Conservation (phyloP, 805 yeast species). For the Torulaspora franciscae region DNA sequence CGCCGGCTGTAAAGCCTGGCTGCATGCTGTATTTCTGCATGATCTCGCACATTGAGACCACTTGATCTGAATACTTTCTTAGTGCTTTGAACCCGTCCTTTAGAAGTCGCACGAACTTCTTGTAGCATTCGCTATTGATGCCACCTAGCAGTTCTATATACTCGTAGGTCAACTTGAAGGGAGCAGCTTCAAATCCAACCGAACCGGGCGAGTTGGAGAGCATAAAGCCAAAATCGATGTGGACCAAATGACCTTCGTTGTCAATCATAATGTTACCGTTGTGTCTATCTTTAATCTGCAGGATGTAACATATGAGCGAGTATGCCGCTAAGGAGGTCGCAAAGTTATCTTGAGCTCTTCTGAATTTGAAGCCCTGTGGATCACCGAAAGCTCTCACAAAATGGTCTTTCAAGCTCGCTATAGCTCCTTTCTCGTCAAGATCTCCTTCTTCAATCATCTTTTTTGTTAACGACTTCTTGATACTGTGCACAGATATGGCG, state of each 20-base stretch:
- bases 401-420: constrained; percentile 74
- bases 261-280: constrained; percentile 97
- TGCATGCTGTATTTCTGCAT: constrained; percentile 88
- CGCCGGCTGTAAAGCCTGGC: constrained; percentile 90
- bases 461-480: constrained; percentile 85
- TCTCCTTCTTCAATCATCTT: constrained; percentile 61
- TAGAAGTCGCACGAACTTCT: constrained; percentile 55
- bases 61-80: constrained; percentile 65
- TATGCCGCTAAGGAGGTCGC: constrained; percentile 86
- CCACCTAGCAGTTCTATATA: constrained; percentile 90
- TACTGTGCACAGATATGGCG: constrained; percentile 89
- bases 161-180: constrained; percentile 87
- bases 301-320: constrained; percentile 80
- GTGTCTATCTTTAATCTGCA: constrained; percentile 94
- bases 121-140: constrained; percentile 52
- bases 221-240: constrained; percentile 92
- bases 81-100: constrained; percentile 71
- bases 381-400: constrained; percentile 72
- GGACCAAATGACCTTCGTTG: constrained; percentile 89
- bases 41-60: constrained; percentile 79
- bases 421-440: constrained; percentile 55
- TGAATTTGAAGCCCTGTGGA: constrained; percentile 48
- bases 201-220: constrained; percentile 95
- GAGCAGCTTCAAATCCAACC: constrained; percentile 96
- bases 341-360: constrained; percentile 77